These are phyloP conservation scores for Aspergillus sp. DNA, from an alignment of 2,329 filamentous ascomycete species.

Conservation along the genomic window DNA sequence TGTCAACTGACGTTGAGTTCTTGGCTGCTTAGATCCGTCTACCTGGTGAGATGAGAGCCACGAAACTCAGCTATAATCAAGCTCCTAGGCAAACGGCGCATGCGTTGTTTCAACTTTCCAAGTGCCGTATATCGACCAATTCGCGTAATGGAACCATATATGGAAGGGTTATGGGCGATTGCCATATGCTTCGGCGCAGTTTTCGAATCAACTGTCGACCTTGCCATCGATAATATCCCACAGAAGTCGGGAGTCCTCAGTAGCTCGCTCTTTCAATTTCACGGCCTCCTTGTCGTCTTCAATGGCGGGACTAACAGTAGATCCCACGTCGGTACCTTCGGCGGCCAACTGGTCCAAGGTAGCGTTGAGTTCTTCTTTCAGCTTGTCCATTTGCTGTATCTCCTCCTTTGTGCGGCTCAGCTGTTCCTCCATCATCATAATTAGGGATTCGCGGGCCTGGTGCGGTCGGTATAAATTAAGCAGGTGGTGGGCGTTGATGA, in stretches of 20 bases:
- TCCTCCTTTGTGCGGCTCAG: conserved; percentile 71
- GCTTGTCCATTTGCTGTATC: conserved; percentile 72
- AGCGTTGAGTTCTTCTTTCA: conserved; percentile 66
- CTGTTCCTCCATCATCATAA: conserved; percentile 83
- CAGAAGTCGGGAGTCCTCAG: conserved; percentile 33
- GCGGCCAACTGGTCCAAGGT: conserved; percentile 36
- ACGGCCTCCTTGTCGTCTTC: conserved; percentile 10
- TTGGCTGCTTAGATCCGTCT: background rate
- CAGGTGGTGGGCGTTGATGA: conserved; percentile 89
- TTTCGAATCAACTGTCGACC: background rate
- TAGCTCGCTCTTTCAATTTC: conserved; percentile 16
- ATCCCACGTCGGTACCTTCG: conserved; percentile 27
- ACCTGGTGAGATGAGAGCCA: background rate
- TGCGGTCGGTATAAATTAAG: conserved; percentile 94
- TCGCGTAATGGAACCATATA: background rate
- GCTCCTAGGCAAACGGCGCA: background rate
- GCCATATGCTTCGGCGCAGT: background rate
- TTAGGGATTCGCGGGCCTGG: conserved; percentile 84
- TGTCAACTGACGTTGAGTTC: background rate
- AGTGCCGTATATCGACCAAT: background rate
- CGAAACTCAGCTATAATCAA: background rate
- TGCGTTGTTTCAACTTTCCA: background rate
- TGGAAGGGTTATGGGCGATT: background rate
- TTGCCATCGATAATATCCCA: conserved; percentile 43
- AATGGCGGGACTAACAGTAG: conserved; percentile 5